Conservation (phyloP, 228 moss, liverwort and hornwort genomes). For the Sphagnum fallax region DNA sequence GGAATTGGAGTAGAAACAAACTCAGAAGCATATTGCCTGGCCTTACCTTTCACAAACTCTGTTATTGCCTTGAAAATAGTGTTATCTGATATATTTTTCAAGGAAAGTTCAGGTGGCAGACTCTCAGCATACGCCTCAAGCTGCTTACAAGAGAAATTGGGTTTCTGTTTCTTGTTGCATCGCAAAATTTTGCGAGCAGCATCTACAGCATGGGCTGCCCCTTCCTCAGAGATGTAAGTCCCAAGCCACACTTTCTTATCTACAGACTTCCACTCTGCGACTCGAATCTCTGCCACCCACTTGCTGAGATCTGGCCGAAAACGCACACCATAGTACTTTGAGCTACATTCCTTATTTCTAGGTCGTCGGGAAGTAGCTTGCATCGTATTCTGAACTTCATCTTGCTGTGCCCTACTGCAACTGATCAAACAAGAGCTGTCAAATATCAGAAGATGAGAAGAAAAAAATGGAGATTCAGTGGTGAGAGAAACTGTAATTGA, state of each 20-base stretch:
- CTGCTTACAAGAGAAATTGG: conserved; percentile 10
- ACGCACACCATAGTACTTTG: conserved; percentile 30
- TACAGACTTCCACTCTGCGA: conserved; percentile 31
- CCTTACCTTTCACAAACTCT: conserved; percentile 7
- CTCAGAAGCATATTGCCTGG: conserved; percentile 15
- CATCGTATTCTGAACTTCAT: too few species aligned
- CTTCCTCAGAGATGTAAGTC: conserved; percentile 20
- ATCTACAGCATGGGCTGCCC: conserved; percentile 33
- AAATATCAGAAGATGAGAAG: too few species aligned
- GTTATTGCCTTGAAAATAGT: conserved; percentile 26
- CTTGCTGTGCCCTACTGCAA: too few species aligned
- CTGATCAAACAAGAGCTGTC: too few species aligned
- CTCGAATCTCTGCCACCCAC: conserved; percentile 41
- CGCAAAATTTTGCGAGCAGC: conserved; percentile 13
- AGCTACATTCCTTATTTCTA: conserved; percentile 6
- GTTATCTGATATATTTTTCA: background rate
- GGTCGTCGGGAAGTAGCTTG: too few species aligned
- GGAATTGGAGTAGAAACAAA: background rate
- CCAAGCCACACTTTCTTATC: conserved; percentile 45
- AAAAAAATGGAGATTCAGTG: too few species aligned
- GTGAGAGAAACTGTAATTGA: too few species aligned
- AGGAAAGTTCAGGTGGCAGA: background rate
- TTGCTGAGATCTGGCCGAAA: conserved; percentile 28
- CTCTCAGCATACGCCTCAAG: conserved; percentile 1
- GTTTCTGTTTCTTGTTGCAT: conserved; percentile 22